Evolutionary conservation across 805 yeast species (phyloP).

Genomic region (Kodamaea hsintzibuensis): DNA sequence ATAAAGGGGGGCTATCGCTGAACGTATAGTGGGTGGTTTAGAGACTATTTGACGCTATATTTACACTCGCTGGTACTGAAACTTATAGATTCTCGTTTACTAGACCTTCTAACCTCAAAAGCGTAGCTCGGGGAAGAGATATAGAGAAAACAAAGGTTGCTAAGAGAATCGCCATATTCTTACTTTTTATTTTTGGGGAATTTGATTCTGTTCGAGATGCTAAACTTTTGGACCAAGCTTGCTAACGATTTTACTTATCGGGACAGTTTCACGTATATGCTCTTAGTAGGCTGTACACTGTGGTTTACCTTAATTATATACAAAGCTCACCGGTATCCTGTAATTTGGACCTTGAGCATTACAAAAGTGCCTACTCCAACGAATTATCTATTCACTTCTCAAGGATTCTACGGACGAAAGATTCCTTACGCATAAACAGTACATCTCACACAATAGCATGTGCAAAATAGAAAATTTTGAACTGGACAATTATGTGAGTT

Average conservation of each 20-base stretch:
- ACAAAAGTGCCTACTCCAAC: background rate
- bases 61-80: no score
- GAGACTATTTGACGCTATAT: no score
- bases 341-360: no score
- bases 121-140: background rate
- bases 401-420: background rate
- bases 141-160: background rate
- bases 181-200: background rate
- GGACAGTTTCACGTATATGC: no score
- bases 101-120: no score
- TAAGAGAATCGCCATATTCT: background rate
- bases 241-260: no score
- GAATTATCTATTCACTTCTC: background rate
- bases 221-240: no score
- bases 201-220: background rate
- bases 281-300: no score
- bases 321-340: no score
- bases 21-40: background rate
- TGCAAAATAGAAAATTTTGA: background rate
- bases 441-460: background rate
- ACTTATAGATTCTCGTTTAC: no score
- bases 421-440: background rate
- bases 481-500: background rate
- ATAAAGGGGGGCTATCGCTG: background rate
- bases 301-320: no score